These are phyloP conservation scores for Avena insularis DNA, from an alignment of 176 grass and related monocot species.

Conservation along the genomic window DNA sequence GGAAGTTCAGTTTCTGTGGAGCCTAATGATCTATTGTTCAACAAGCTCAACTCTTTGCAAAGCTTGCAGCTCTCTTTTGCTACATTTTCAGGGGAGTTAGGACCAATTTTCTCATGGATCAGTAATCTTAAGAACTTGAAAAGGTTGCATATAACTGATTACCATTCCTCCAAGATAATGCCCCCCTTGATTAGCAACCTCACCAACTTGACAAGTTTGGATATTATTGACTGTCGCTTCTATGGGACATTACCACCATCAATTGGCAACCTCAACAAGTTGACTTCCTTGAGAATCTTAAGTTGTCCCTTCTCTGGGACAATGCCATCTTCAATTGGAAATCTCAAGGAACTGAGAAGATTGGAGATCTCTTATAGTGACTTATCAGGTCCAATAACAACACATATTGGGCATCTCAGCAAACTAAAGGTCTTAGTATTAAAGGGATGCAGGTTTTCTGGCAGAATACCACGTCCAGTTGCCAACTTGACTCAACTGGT, in stretches of 20 bases:
- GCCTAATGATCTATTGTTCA: neutral
- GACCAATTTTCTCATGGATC: slow-evolving; percentile 15
- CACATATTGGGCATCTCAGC: neutral
- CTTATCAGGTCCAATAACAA: neutral
- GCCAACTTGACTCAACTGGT: slow-evolving; percentile 37
- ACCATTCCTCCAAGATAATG: neutral
- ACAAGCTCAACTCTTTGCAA: neutral
- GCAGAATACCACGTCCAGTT: slow-evolving; percentile 29
- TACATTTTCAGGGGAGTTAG: neutral
- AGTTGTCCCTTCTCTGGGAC: neutral
- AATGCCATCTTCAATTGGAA: slow-evolving; percentile 26
- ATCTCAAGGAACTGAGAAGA: neutral
- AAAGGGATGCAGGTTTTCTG: neutral
- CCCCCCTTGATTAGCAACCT: slow-evolving; percentile 19
- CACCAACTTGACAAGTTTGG: slow-evolving; percentile 6
- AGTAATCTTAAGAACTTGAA: neutral
- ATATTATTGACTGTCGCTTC: neutral
- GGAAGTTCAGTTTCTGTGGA: neutral
- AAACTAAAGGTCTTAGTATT: neutral
- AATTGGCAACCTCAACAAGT: slow-evolving; percentile 15
- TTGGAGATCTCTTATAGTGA: neutral
- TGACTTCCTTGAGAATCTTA: slow-evolving; percentile 18
- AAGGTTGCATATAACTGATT: neutral
- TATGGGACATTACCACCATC: neutral
- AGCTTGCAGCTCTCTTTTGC: neutral